Evolutionary conservation across 345 rosid genomes (phyloP), one percentile per base, ranked within the genome.

Genomic region (Sonneratia caseolaris): DNA sequence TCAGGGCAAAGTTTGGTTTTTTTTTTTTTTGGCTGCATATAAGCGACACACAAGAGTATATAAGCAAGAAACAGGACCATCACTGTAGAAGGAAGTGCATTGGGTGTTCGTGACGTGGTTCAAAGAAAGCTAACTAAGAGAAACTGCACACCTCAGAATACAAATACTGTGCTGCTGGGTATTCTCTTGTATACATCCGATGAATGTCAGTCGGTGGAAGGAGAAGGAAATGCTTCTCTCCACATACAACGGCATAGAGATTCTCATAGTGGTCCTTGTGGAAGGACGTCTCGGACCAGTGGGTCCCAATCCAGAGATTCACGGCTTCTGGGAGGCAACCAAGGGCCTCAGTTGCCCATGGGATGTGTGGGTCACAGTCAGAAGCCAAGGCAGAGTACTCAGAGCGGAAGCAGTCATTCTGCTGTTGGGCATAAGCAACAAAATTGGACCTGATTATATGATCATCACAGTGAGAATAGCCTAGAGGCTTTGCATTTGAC

Each of bases 241-340:
- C 96, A 0, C 90, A 87, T 56, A 91, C 88, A 19, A 93, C 97
- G 8, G 90, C 96, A 69, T 91, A 93, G 0, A 93, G 80, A 68
- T 93, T 93, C 90, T 93, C 96, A 53, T 89, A 93, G 65, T 93
- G 97, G 69, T 93, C 96, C 84, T 89, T 93, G 62, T 93, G 98
- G 61, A 93, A 93, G 0, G 90, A 89, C 21, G 96, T 91, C 78
- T 84, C 85, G 0, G 96, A 91, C 32, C 75, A 73, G 70, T 85
- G 82, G 78, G 86, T 91, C 35, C 97, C 96, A 66, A 93, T 85
- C 97, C 98, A 93, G 70, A 93, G 85, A 72, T 93, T 93, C n/a
- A 93, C 92, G 19, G 98, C 97, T 76, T 93, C 97, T 5, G 97
- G 98, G 15, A 72, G 72, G 73, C 85, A 82, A 3, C 92, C 96